Base-by-base conservation (phyloP, 768 basidiomycete genomes). In the Tulasnella sp. region DNA sequence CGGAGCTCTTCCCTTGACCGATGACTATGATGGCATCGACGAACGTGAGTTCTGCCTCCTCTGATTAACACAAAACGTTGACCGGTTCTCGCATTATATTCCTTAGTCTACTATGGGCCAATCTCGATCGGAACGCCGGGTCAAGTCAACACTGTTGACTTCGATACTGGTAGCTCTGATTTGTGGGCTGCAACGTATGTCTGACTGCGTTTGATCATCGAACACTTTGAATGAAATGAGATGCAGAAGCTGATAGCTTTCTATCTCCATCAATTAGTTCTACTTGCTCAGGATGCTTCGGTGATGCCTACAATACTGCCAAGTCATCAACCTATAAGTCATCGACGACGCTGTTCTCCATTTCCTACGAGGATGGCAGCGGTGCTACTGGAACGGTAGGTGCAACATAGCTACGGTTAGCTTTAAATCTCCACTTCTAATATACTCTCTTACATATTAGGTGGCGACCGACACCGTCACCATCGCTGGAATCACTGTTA, bases 401-500 rank as follows among this genome's bases (percentile, higher is more conserved):
- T 48, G 8, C n/a, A 48, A 19, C 8, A 21, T 19, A n/a, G n/a
- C n/a, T n/a, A n/a, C n/a, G n/a, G n/a, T n/a, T n/a, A n/a, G n/a
- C n/a, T n/a, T n/a, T n/a, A n/a, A n/a, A n/a, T n/a, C n/a, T n/a
- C n/a, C n/a, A n/a, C n/a, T n/a, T n/a, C n/a, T n/a, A n/a, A n/a
- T n/a, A n/a, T n/a, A n/a, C n/a, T n/a, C n/a, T 19, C 8, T 19
- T 5, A 48, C 34, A 38, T 38, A 5, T 27, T 21, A 48, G 41
- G 55, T 56, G 15, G 55, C 55, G 9, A 68, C 63, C 17, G 81
- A 83, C 63, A 74, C 67, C 0, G 79, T 82, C 5, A 68, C 69
- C 32, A 66, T 81, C n/a, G 77, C 68, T 4, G 75, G 76, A 1
- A 48, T 82, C 13, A 72, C 72, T 65, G 77, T 74, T 5, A 64